Evolutionary conservation across 495 filamentous ascomycete genomes (phyloP).

Genomic region (Neurospora sp.): DNA sequence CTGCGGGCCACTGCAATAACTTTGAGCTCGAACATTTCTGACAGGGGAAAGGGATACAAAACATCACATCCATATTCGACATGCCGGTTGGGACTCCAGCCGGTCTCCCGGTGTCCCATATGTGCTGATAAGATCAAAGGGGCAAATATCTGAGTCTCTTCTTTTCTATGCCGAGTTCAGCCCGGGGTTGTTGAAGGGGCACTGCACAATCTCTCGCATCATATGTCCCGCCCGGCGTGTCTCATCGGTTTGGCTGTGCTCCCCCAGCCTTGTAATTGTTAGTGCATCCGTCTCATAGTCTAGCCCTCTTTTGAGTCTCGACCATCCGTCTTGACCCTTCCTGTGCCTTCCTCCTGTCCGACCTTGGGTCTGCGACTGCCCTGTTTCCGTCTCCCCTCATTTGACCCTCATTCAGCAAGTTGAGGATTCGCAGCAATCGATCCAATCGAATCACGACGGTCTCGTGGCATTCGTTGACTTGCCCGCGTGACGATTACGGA

Average conservation of each 20-base stretch:
- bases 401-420: background rate
- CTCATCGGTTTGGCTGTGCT: background rate
- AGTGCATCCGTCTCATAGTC: background rate
- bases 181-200: background rate
- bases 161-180: background rate
- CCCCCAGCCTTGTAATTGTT: background rate
- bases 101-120: background rate
- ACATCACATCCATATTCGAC: background rate
- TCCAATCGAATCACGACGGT: constrained; percentile 9
- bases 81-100: background rate
- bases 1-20: background rate
- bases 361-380: background rate
- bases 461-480: constrained; percentile 23
- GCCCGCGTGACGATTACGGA: constrained; percentile 14
- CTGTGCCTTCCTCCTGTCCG: background rate
- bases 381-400: background rate
- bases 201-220: background rate
- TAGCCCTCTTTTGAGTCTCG: background rate
- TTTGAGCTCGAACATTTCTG: background rate
- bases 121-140: background rate
- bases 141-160: background rate
- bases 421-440: constrained; percentile 1
- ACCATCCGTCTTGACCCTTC: background rate
- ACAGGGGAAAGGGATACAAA: background rate
- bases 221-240: too few relatives aligned